Evolutionary conservation across 257 asterid genomes (phyloP).

Genomic region (Solanum bulbocastanum): DNA sequence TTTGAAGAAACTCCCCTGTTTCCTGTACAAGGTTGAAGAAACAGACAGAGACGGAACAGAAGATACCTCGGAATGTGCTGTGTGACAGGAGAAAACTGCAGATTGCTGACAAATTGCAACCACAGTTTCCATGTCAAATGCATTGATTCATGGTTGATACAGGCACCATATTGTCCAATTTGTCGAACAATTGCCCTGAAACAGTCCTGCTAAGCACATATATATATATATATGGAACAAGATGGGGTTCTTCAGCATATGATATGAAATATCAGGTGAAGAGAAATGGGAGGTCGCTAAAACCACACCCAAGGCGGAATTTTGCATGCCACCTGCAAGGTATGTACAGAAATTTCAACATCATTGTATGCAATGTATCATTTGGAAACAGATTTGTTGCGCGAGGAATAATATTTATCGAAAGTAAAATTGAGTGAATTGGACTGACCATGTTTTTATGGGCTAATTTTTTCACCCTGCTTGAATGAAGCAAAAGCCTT

Average conservation of each 20-base stretch:
- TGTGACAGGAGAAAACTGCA: not conserved
- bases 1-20: not conserved
- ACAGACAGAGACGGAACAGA: not conserved
- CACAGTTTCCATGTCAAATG: not conserved
- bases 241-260: not conserved
- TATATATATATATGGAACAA: not conserved
- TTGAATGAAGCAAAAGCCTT: too few relatives aligned
- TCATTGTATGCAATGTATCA: not conserved
- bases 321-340: conserved; percentile 90
- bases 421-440: too few relatives aligned
- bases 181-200: not conserved
- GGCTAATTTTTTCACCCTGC: too few relatives aligned
- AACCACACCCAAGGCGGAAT: conserved; percentile 84
- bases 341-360: not conserved
- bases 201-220: not conserved
- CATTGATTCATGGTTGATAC: not conserved
- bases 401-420: too few relatives aligned
- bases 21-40: not conserved
- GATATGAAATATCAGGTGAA: conserved; percentile 20
- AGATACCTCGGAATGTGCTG: not conserved
- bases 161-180: not conserved
- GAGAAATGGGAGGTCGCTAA: conserved; percentile 75
- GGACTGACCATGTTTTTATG: too few relatives aligned
- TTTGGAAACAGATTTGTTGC: too few relatives aligned
- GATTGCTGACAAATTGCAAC: too few relatives aligned